Base-by-base conservation (phyloP, 306 rosid genomes). In the Delonix regia region DNA sequence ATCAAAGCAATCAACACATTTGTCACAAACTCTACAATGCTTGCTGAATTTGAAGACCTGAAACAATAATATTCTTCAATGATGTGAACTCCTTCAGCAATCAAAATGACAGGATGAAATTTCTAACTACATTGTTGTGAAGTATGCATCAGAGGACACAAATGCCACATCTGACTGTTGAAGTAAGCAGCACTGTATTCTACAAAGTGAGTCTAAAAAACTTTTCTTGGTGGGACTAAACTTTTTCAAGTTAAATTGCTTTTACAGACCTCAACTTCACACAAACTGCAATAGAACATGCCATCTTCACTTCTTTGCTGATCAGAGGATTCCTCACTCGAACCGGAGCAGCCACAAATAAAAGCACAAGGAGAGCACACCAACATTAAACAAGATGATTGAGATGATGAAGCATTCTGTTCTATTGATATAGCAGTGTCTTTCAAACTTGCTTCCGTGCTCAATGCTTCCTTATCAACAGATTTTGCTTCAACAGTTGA, bases 41-140 rank as follows among this genome's bases (percentile, higher is more conserved):
- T 95, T 95, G 86, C 99, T 93, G 82, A 91, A 93, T 85, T 95
- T 93, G 91, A 88, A 95, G 75, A 95, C 99, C 99, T 95, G 90
- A 82, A 79, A 64, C 70, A 66, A 52, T 36, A 79, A 59, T 12
- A 73, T 57, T 55, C 77, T 49, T 38, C 33, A 79, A 59, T 76
- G 24, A 65, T 68, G 39, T 42, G 34, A 72, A 18, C 38, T 63
- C 19, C 82, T 25, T 67, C 19, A 24, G 16, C 53, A 3, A 81
- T 48, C 55, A 52, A 78, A 66, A 27, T 45, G 25, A 34, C 39
- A 61, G 18, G 66, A 76, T 14, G 27, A 77, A 78, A 19, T 34
- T 69, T 44, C 18, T 64, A 61, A 28, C 36, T 22, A 33, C 15
- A 24, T 45, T 38, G 57, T 47, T 78, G 30, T 56, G 42, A 60